These are phyloP conservation scores for Umbelopsis isabellina DNA, from an alignment of 192 early-diverging fungal species.

Conservation along the genomic window DNA sequence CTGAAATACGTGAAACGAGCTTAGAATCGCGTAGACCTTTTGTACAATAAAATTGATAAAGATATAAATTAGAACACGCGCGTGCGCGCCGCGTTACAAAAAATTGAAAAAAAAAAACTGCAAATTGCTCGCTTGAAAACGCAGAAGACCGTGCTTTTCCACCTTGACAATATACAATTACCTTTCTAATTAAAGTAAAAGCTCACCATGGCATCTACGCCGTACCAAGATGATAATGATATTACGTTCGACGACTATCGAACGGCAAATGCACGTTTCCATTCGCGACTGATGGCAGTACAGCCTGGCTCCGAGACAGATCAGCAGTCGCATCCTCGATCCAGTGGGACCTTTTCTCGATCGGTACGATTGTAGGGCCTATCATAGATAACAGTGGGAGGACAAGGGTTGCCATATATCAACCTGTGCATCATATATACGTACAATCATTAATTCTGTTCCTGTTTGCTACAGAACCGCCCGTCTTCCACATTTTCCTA, in stretches of 20 bases:
- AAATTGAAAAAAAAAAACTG: neutral
- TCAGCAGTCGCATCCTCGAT: slow-evolving; percentile 3
- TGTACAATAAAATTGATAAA: neutral
- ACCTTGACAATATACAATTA: too few relatives aligned
- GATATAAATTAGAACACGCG: neutral
- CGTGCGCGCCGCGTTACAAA: neutral
- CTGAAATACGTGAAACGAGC: slow-evolving; percentile 67
- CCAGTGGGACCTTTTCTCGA: neutral
- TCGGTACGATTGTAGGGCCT: neutral
- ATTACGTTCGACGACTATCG: slow-evolving; percentile 2
- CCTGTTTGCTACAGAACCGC: neutral
- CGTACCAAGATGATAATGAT: slow-evolving; percentile 3
- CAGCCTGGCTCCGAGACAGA: neutral
- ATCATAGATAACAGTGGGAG: too few relatives aligned
- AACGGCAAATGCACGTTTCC: slow-evolving; percentile 8
- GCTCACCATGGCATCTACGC: neutral
- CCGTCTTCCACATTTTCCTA: slow-evolving; percentile 2
- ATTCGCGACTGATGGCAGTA: neutral
- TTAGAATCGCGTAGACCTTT: slow-evolving; percentile 5
- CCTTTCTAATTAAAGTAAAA: too few relatives aligned
- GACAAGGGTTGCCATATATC: too few relatives aligned
- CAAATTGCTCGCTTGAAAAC: neutral
- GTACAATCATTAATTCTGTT: neutral
- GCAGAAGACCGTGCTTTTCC: too few relatives aligned
- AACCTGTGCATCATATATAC: neutral